Conservation (phyloP, 768 basidiomycete species). For the Rhodocollybia butyracea region DNA sequence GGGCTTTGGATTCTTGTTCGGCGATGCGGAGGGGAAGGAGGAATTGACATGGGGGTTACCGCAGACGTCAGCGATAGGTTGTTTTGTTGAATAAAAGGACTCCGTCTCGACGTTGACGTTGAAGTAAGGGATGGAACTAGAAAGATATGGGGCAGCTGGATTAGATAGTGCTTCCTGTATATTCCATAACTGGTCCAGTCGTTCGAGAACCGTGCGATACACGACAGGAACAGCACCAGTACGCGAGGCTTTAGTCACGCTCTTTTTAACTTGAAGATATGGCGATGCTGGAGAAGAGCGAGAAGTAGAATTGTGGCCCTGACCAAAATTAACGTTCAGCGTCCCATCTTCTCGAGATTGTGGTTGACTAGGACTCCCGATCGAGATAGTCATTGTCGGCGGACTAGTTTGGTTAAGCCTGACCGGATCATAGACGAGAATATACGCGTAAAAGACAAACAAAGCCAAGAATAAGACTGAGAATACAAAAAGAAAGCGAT, state of each 20-base stretch:
- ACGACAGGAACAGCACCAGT: conserved; percentile 15
- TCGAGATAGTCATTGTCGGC: background rate
- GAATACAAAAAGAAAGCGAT: background rate
- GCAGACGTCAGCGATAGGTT: conserved; percentile 7
- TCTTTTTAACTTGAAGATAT: background rate
- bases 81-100: conserved; percentile 14
- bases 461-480: background rate
- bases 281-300: background rate
- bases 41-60: conserved; percentile 35
- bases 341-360: no score
- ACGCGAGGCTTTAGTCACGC: background rate
- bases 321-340: background rate
- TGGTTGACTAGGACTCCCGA: background rate
- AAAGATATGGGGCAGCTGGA: background rate
- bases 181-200: conserved; percentile 17
- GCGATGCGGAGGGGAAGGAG: conserved; percentile 46
- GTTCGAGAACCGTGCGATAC: conserved; percentile 23
- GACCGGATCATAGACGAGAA: background rate
- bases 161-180: background rate
- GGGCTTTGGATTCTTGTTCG: conserved; percentile 60
- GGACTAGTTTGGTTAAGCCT: background rate
- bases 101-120: conserved; percentile 15
- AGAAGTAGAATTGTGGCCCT: background rate
- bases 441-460: background rate
- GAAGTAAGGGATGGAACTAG: conserved; percentile 10